These are phyloP conservation scores for Effrenium voratum DNA, from an alignment of 73 alveolate species.

Conservation along the genomic window DNA sequence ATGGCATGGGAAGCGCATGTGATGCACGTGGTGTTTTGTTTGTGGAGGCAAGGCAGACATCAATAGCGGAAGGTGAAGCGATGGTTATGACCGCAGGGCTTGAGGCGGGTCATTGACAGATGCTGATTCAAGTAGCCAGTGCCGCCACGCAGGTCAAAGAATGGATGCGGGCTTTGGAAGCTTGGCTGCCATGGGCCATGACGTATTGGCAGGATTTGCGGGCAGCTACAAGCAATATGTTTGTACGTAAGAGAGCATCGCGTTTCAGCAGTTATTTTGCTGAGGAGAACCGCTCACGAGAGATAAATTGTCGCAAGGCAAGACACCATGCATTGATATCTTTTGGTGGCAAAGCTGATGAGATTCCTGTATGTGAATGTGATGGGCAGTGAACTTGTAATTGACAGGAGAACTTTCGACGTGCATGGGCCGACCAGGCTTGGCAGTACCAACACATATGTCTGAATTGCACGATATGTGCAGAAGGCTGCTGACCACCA, in stretches of 20 bases:
- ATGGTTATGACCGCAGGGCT: neutral
- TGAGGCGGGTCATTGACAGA: neutral
- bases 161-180: neutral
- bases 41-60: constrained; percentile 32
- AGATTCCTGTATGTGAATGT: neutral
- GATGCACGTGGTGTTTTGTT: neutral
- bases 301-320: neutral
- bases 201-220: too few species aligned
- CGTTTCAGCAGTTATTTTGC: neutral
- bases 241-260: too few species aligned
- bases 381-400: neutral
- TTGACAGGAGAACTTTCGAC: too few species aligned
- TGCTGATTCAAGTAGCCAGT: too few species aligned
- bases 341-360: neutral
- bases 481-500: too few species aligned
- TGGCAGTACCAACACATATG: too few species aligned
- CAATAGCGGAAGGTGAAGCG: neutral
- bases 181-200: neutral
- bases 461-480: too few species aligned
- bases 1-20: neutral
- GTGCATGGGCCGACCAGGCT: too few species aligned
- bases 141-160: constrained; percentile 47
- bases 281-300: neutral
- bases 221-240: too few species aligned
- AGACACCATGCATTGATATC: neutral